Conservation (phyloP, 1,284 basidiomycete genomes). For the Trichosporon coremiiforme region DNA sequence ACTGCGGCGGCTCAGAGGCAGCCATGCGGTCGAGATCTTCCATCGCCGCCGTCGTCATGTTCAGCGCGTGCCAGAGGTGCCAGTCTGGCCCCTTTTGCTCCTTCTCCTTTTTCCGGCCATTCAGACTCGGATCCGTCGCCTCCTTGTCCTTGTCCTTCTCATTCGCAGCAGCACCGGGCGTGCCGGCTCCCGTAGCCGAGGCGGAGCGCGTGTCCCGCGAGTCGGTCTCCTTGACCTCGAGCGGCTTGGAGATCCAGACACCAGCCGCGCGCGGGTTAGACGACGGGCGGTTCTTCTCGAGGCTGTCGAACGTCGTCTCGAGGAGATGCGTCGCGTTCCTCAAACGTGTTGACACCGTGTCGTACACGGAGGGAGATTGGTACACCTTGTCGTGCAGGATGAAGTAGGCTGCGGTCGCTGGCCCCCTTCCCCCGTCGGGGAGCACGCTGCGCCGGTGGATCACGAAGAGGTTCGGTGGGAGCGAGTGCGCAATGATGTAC, state of each 20-base stretch:
- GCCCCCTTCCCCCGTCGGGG: constrained; percentile 35
- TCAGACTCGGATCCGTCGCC: background rate
- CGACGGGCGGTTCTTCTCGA: constrained; percentile 44
- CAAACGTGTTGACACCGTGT: constrained; percentile 42
- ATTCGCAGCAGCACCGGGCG: background rate
- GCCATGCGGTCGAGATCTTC: constrained; percentile 35
- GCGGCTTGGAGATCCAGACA: constrained; percentile 43
- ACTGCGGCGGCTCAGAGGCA: constrained; percentile 18
- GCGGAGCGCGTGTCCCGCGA: background rate
- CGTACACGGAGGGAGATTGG: constrained; percentile 46
- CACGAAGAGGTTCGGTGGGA: constrained; percentile 48
- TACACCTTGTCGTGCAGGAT: constrained; percentile 51
- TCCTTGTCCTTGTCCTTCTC: constrained; percentile 16
- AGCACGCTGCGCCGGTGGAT: constrained; percentile 47
- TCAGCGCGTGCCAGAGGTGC: constrained; percentile 46
- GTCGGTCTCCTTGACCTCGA: constrained; percentile 1
- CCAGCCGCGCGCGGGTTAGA: constrained; percentile 47
- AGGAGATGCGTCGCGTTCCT: constrained; percentile 41
- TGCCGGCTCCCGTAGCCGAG: background rate
- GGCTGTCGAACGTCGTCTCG: constrained; percentile 39
- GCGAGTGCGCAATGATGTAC: constrained; percentile 49
- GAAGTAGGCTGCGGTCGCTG: constrained; percentile 45
- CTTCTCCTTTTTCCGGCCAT: background rate
- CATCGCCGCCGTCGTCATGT: constrained; percentile 38
- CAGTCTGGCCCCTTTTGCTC: constrained; percentile 37